phyloP scores from a whole-genome alignment of 202 grass and related monocot species.

The Carex sylvatica region DNA sequence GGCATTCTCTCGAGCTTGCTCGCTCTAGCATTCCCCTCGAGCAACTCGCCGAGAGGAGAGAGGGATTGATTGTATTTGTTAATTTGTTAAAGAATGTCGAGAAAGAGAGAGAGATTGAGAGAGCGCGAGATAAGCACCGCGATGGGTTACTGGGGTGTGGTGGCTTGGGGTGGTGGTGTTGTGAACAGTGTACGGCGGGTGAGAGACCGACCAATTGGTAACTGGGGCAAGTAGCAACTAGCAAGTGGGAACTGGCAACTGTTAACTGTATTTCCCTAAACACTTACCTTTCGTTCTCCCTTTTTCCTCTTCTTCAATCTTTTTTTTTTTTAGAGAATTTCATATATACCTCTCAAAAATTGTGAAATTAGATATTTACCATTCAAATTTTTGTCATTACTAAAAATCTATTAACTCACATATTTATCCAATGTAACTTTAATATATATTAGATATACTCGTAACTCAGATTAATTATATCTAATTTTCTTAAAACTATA shows the following conservation, averaged over 20 bases:
- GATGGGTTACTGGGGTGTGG: background rate
- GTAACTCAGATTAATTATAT: no score
- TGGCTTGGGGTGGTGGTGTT: background rate
- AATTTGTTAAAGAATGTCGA: constrained; percentile 9
- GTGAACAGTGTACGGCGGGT: background rate
- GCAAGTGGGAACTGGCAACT: background rate
- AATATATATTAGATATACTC: no score
- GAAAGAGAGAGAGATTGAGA: background rate
- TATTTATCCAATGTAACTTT: no score
- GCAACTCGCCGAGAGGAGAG: background rate
- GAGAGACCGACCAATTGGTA: background rate
- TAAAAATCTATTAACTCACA: no score
- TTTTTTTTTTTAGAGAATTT: background rate
- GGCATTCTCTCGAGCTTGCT: constrained; percentile 39
- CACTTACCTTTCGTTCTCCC: no score
- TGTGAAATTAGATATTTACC: no score
- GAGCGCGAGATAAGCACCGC: background rate
- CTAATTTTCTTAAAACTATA: no score
- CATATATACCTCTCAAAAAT: no score
- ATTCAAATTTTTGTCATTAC: no score
- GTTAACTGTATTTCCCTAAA: no score
- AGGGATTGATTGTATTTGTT: background rate
- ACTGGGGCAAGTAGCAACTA: background rate
- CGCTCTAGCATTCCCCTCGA: constrained; percentile 53
- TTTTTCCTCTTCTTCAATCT: background rate